phyloP scores from a whole-genome alignment of 768 basidiomycete species.

The Paxillus ammoniavirescens region DNA sequence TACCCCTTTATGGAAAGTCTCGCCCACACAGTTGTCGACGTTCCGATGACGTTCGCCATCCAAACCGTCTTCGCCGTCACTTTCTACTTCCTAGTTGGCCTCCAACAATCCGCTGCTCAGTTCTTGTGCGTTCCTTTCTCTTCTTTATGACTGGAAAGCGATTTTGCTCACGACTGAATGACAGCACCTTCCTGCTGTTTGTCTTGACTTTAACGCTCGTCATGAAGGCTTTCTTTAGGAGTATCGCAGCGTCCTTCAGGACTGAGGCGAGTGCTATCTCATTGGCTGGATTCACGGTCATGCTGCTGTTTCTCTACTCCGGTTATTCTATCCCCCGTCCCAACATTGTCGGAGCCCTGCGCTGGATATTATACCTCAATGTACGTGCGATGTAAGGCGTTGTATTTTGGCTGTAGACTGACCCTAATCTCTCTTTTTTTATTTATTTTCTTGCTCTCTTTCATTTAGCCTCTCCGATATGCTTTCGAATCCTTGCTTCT shows the following conservation, averaged over 20 bases:
- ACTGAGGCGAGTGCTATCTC: slow-evolving; percentile 49
- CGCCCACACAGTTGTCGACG: slow-evolving; percentile 44
- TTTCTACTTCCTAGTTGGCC: slow-evolving; percentile 19
- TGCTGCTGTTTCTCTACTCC: slow-evolving; percentile 42
- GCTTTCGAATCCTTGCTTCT: slow-evolving; percentile 33
- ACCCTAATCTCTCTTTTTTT: slow-evolving; percentile 17
- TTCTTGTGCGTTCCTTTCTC: slow-evolving; percentile 14
- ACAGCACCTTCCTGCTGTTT: slow-evolving; percentile 56
- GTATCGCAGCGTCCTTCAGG: slow-evolving; percentile 53
- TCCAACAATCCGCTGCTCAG: slow-evolving; percentile 17
- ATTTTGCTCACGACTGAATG: slow-evolving; percentile 39
- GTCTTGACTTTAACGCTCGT: slow-evolving; percentile 51
- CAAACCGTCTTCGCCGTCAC: slow-evolving; percentile 4
- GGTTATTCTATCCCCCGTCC: slow-evolving; percentile 36
- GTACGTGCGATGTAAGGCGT: slow-evolving; percentile 35
- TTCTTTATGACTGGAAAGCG: slow-evolving; percentile 11
- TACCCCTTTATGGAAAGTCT: slow-evolving; percentile 46
- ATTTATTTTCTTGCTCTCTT: not conserved
- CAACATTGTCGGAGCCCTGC: slow-evolving; percentile 10
- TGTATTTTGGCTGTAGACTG: slow-evolving; percentile 25
- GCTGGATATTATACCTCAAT: slow-evolving; percentile 20
- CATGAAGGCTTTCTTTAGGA: slow-evolving; percentile 77
- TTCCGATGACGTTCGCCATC: slow-evolving; percentile 37
- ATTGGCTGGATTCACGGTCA: slow-evolving; percentile 30
- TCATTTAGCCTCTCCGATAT: slow-evolving; percentile 33